Conservation (phyloP, 495 filamentous ascomycete species). For the Tuber melanosporum region DNA sequence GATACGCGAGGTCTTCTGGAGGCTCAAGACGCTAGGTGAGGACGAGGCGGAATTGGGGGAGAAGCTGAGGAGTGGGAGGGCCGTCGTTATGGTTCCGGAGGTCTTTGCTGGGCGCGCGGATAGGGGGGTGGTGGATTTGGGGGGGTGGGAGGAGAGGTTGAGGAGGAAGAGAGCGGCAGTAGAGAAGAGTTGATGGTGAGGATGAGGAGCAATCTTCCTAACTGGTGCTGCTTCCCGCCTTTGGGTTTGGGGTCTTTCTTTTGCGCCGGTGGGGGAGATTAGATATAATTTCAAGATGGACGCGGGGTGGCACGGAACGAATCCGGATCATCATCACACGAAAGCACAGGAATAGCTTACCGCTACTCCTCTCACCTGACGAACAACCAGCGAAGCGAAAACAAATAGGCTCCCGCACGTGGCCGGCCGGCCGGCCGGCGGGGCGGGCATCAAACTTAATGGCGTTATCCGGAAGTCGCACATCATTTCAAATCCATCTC, state of each 20-base stretch:
- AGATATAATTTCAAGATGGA: background rate
- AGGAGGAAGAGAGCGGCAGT: constrained; percentile 10
- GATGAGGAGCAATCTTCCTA: background rate
- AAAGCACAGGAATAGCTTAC: background rate
- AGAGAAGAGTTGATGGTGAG: background rate
- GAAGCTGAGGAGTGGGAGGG: constrained; percentile 24
- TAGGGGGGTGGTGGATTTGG: constrained; percentile 36
- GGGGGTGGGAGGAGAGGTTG: constrained; percentile 26
- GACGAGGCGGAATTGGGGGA: constrained; percentile 18
- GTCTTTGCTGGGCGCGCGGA: constrained; percentile 21
- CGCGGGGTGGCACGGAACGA: background rate
- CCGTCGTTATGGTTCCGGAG: constrained; percentile 37
- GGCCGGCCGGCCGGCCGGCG: background rate
- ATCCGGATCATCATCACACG: background rate
- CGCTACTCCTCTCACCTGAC: background rate
- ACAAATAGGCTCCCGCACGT: background rate
- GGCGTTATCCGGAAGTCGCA: background rate
- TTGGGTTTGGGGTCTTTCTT: background rate
- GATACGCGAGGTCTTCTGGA: constrained; percentile 40
- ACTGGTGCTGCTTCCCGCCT: background rate
- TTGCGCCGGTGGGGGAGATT: background rate
- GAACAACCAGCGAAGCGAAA: background rate
- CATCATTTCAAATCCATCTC: background rate
- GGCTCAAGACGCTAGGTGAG: constrained; percentile 30
- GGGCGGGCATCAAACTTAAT: background rate